Evolutionary conservation across 441 rosid genomes (phyloP).

Genomic region (Gossypium aridum): DNA sequence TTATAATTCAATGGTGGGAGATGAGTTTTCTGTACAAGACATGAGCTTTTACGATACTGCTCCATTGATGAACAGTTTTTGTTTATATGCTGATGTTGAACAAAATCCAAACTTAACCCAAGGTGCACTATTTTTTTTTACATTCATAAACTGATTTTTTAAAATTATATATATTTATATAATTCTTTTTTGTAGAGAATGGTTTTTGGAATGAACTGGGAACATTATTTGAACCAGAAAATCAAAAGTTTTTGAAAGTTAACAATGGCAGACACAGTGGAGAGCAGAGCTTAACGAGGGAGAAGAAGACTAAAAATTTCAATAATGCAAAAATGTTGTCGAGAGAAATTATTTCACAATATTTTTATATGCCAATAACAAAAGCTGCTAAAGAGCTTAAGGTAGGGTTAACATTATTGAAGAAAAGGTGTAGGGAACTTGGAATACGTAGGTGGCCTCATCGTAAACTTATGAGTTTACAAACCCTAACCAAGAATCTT

Average conservation of each 20-base stretch:
- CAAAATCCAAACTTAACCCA: conserved; percentile 5
- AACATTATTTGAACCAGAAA: conserved; percentile 18
- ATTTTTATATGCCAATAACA: conserved; percentile 71
- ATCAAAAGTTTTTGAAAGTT: not conserved
- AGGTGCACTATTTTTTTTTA: conserved; percentile 19
- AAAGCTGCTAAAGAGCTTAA: conserved; percentile 71
- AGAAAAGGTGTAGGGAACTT: conserved; percentile 75
- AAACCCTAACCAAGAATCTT: conserved; percentile 49
- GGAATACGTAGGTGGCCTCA: conserved; percentile 77
- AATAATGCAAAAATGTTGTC: conserved; percentile 21
- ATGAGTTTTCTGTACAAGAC: conserved; percentile 9
- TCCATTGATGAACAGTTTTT: conserved; percentile 15
- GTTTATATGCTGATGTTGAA: not conserved
- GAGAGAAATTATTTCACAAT: conserved; percentile 29
- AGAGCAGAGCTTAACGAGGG: not conserved
- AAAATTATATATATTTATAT: not conserved
- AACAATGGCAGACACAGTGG: not conserved
- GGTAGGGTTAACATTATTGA: conserved; percentile 67
- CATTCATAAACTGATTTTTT: not conserved
- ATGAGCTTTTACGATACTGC: not conserved
- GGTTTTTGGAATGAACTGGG: conserved; percentile 23
- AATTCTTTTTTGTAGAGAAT: not conserved
- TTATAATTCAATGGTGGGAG: not conserved
- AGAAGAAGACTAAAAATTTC: conserved; percentile 15
- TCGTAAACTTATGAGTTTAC: conserved; percentile 67